Conservation (phyloP, 495 filamentous ascomycete genomes). For the Apiosordaria backusii region DNA sequence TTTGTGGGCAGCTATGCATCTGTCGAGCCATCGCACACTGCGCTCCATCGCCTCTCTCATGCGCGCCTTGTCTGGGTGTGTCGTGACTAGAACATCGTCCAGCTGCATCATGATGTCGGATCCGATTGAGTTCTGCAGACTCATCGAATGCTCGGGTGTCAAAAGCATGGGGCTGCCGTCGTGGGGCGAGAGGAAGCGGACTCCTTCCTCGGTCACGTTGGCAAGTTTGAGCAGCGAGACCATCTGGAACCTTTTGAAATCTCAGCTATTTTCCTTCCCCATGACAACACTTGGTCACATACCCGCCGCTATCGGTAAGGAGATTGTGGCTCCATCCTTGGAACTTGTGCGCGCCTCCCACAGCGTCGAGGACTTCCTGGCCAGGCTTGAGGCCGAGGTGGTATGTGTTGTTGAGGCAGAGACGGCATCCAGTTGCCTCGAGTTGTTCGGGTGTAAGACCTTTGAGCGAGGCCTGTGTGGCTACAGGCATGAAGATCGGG, state of each 20-base stretch:
- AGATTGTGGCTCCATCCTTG: conserved; percentile 96
- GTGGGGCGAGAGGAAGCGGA: conserved; percentile 90
- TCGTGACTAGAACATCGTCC: conserved; percentile 94
- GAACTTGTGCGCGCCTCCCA: conserved; percentile 89
- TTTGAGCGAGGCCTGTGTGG: conserved; percentile 95
- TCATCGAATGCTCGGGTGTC: conserved; percentile 95
- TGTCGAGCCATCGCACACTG: conserved; percentile 96
- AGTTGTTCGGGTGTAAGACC: conserved; percentile 91
- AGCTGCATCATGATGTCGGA: conserved; percentile 99
- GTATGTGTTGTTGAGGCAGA: conserved; percentile 97
- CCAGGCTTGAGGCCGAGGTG: conserved; percentile 94
- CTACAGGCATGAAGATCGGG: conserved; percentile 97
- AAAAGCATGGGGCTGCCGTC: conserved; percentile 96
- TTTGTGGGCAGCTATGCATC: conserved; percentile 88
- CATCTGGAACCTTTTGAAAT: conserved; percentile 83
- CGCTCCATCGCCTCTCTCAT: conserved; percentile 95
- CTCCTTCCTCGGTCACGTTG: conserved; percentile 90
- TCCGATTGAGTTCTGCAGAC: conserved; percentile 93
- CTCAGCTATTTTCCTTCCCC: not conserved
- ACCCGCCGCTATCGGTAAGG: conserved; percentile 97
- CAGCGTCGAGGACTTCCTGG: conserved; percentile 75
- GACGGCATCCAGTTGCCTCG: conserved; percentile 77
- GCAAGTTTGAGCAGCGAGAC: conserved; percentile 93
- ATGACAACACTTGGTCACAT: conserved; percentile 28
- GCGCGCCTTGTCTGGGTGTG: conserved; percentile 77